A percentile compares a stretch with the other conserved stretches of the same genome.
Evolutionary conservation across 257 asterid species (phyloP).

Genomic region (Salvia hispanica): DNA sequence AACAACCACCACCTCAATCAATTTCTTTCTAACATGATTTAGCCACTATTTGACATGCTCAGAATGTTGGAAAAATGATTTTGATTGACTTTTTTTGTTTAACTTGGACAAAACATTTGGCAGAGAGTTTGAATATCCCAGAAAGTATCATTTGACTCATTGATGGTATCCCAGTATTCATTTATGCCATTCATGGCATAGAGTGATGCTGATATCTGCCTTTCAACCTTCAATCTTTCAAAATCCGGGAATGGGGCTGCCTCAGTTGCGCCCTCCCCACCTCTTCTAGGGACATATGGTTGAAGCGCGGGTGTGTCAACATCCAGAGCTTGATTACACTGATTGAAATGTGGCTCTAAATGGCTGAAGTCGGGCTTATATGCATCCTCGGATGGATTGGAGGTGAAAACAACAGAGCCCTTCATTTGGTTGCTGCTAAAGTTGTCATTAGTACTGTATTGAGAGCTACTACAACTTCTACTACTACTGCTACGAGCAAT

Average conservation of each 20-base stretch:
- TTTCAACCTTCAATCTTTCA: conserved; percentile 59
- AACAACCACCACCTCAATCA: conserved; percentile 2
- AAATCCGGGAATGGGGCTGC: conserved; percentile 41
- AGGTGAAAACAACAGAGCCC: conserved; percentile 17
- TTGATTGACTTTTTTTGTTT: not conserved
- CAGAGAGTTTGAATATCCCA: conserved; percentile 68
- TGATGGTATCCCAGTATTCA: conserved; percentile 62
- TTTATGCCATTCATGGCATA: conserved; percentile 67
- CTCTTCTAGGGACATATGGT: conserved; percentile 32
- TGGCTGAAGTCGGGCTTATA: conserved; percentile 67
- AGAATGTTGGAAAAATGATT: not conserved
- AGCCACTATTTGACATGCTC: conserved; percentile 13
- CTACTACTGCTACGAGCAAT: conserved; percentile 21
- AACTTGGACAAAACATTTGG: conserved; percentile 72
- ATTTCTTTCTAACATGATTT: conserved; percentile 24
- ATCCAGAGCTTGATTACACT: conserved; percentile 32
- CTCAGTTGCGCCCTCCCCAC: conserved; percentile 25
- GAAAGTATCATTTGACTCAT: conserved; percentile 50
- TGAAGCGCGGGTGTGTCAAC: conserved; percentile 39
- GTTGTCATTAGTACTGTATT: conserved; percentile 26
- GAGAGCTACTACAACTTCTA: conserved; percentile 7
- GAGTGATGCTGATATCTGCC: conserved; percentile 73
- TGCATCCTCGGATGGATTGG: conserved; percentile 37
- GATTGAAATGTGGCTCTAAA: conserved; percentile 36
- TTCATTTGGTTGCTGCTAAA: conserved; percentile 21